Percentiles rank a stretch among this genome's conserved stretches.
Evolutionary conservation across 371 early-diverging fungal species (phyloP).

Genomic region (Syncephalastrum monosporum): DNA sequence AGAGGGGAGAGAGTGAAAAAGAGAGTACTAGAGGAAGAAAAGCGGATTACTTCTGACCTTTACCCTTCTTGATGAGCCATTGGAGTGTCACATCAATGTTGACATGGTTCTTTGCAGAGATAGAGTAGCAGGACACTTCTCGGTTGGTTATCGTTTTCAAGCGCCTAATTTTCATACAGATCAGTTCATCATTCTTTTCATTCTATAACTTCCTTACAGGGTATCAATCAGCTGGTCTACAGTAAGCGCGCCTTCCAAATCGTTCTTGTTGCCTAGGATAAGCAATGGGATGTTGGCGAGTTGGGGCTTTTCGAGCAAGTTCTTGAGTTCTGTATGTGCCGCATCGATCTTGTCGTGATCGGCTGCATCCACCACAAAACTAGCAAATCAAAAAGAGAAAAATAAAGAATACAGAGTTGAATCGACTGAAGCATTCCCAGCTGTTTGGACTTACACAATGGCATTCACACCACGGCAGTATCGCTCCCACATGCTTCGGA

Average conservation of each 20-base stretch:
- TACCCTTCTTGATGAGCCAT: slow-evolving; percentile 92
- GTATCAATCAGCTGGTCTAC: slow-evolving; percentile 92
- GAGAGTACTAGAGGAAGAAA: slow-evolving; percentile 9
- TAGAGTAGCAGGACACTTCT: slow-evolving; percentile 98
- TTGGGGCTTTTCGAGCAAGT: slow-evolving; percentile 88
- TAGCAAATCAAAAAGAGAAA: slow-evolving; percentile 23
- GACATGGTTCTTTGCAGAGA: slow-evolving; percentile 96
- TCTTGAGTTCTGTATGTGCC: slow-evolving; percentile 89
- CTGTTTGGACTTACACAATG: slow-evolving; percentile 77
- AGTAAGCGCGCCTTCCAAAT: slow-evolving; percentile 85
- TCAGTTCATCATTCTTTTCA: not conserved
- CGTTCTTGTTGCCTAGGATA: slow-evolving; percentile 99
- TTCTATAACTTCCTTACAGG: slow-evolving; percentile 55
- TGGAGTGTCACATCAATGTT: slow-evolving; percentile 97
- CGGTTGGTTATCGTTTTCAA: slow-evolving; percentile 90
- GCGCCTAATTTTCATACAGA: slow-evolving; percentile 49
- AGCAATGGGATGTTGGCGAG: slow-evolving; percentile 93
- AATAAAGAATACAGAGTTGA: not conserved
- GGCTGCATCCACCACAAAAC: slow-evolving; percentile 95
- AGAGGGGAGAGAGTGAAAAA: not conserved
- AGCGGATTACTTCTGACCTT: slow-evolving; percentile 54
- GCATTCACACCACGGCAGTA: slow-evolving; percentile 96
- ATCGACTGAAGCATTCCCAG: not conserved
- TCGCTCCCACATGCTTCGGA: slow-evolving; percentile 98
- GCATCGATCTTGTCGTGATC: slow-evolving; percentile 91